phyloP scores from a whole-genome alignment of 495 filamentous ascomycete species.

The Jackrogersella multiformis region DNA sequence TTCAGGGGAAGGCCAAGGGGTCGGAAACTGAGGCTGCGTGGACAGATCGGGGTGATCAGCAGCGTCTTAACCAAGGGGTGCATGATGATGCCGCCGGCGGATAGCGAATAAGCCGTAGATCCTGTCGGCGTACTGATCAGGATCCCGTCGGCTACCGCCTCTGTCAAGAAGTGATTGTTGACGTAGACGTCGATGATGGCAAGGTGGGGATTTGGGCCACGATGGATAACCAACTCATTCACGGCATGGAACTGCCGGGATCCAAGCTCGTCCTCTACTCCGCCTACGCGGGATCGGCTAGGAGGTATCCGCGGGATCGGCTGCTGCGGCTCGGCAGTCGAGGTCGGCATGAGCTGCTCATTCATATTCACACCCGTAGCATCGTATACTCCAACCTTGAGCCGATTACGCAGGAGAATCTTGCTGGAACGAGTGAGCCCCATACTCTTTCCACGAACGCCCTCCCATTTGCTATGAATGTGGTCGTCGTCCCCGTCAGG shows the following conservation, averaged over 20 bases:
- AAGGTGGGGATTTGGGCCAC: slow-evolving; percentile 87
- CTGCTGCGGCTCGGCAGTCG: slow-evolving; percentile 53
- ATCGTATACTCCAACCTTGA: slow-evolving; percentile 83
- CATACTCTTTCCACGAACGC: slow-evolving; percentile 81
- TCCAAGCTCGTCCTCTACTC: slow-evolving; percentile 37
- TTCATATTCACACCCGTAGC: slow-evolving; percentile 65
- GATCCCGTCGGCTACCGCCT: slow-evolving; percentile 93
- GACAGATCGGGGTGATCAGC: slow-evolving; percentile 92
- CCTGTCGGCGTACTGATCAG: slow-evolving; percentile 94
- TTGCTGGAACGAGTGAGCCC: slow-evolving; percentile 76
- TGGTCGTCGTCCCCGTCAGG: slow-evolving; percentile 28
- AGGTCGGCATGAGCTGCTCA: slow-evolving; percentile 56
- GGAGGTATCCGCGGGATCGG: slow-evolving; percentile 39
- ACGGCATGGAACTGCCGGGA: slow-evolving; percentile 78
- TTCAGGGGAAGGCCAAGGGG: slow-evolving; percentile 89
- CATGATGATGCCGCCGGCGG: slow-evolving; percentile 90
- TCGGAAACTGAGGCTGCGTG: slow-evolving; percentile 88
- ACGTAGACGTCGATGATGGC: slow-evolving; percentile 89
- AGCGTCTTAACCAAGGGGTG: slow-evolving; percentile 90
- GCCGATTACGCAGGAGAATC: slow-evolving; percentile 83
- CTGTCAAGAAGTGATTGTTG: slow-evolving; percentile 84
- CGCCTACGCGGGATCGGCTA: background rate
- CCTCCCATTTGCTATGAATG: slow-evolving; percentile 64
- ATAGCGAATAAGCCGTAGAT: slow-evolving; percentile 93
- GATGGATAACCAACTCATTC: slow-evolving; percentile 94